These are phyloP conservation scores for Phalaenopsis hybrid DNA, from an alignment of 116 monocot species.

Conservation along the genomic window DNA sequence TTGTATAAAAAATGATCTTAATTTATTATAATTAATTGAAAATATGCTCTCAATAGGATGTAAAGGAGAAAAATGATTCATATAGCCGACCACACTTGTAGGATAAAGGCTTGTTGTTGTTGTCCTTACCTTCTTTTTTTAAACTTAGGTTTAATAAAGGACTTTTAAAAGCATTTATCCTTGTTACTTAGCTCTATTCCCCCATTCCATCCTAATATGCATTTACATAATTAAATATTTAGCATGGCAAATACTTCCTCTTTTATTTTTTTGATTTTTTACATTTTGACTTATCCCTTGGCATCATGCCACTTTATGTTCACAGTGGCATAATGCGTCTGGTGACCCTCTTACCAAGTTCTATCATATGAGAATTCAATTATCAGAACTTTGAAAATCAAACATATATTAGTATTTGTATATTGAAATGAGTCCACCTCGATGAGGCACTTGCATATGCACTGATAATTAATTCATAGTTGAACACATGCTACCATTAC, in stretches of 20 bases:
- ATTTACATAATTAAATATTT: background rate
- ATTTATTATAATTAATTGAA: too few species aligned
- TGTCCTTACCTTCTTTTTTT: background rate
- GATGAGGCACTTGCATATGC: too few species aligned
- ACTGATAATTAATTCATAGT: too few species aligned
- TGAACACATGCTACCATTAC: too few species aligned
- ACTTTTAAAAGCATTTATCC: background rate
- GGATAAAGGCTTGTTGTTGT: too few species aligned
- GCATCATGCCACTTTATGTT: background rate
- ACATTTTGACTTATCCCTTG: background rate
- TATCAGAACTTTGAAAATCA: background rate
- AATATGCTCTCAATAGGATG: too few species aligned
- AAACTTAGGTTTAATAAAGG: background rate
- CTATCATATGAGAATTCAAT: background rate
- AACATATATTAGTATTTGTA: too few species aligned
- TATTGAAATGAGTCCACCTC: too few species aligned
- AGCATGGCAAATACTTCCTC: background rate
- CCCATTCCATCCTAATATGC: background rate
- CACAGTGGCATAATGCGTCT: background rate
- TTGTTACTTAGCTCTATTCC: background rate
- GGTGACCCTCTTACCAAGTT: background rate
- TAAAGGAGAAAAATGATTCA: too few species aligned
- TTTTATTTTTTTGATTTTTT: background rate
- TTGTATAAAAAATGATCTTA: too few species aligned
- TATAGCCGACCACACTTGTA: too few species aligned